A percentile compares a stretch with the other conserved stretches of the same genome.
These are phyloP conservation scores for Spinacia oleracea DNA, from an alignment of 179 eudicot genomes.

Conservation along the genomic window DNA sequence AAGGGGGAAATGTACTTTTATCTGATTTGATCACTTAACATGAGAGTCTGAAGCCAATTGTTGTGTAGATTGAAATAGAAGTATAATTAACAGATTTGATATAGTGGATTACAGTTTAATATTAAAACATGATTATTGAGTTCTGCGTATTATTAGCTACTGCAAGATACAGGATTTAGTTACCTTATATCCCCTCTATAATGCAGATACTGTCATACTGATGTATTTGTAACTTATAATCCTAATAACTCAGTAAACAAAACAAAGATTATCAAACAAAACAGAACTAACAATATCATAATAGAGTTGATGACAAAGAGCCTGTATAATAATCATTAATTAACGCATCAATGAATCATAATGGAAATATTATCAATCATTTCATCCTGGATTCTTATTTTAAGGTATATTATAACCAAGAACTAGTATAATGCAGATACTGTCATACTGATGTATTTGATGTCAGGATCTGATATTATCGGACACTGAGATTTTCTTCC, in stretches of 20 bases:
- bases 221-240: background rate
- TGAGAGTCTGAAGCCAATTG: background rate
- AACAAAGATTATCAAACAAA: background rate
- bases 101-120: background rate
- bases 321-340: constrained; percentile 2
- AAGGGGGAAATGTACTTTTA: background rate
- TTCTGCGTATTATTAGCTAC: background rate
- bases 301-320: background rate
- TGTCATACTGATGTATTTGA: too few relatives aligned
- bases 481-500: too few relatives aligned
- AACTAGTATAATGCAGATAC: constrained; percentile 32
- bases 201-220: too few relatives aligned
- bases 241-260: background rate
- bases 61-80: background rate
- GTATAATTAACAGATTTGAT: too few relatives aligned
- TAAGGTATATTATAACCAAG: background rate
- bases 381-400: constrained; percentile 1
- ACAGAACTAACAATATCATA: background rate
- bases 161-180: background rate
- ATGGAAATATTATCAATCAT: background rate
- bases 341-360: constrained; percentile 12
- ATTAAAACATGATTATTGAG: background rate
- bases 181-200: background rate
- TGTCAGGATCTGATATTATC: too few relatives aligned
- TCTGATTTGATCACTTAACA: background rate